phyloP scores from a whole-genome alignment of 805 yeast genomes.

The Metschnikowia reukaufii region DNA sequence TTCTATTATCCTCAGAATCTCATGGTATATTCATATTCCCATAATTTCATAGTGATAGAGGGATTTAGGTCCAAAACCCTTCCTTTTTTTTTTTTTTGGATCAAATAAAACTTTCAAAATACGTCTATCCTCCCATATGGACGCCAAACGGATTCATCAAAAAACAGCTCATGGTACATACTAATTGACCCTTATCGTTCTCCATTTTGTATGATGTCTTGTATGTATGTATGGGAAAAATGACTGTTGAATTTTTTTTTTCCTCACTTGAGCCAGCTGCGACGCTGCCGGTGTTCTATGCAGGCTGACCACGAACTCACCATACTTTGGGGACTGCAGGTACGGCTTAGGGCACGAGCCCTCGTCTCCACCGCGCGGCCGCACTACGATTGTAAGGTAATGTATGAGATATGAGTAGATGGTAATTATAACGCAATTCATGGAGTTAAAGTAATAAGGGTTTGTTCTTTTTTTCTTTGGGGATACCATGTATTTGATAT shows the following conservation, averaged over 20 bases:
- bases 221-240: conserved; percentile 11
- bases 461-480: too few relatives aligned
- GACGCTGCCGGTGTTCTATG: conserved; percentile 10
- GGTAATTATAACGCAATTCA: too few relatives aligned
- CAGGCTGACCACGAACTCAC: conserved; percentile 4
- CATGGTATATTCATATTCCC: too few relatives aligned
- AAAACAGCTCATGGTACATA: conserved; percentile 49
- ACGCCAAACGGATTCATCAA: not conserved
- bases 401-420: too few relatives aligned
- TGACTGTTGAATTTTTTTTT: conserved; percentile 19
- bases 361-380: not conserved
- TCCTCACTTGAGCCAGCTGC: conserved; percentile 10
- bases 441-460: too few relatives aligned
- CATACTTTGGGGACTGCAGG: conserved; percentile 1
- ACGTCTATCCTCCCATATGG: not conserved
- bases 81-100: too few relatives aligned
- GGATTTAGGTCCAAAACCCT: too few relatives aligned
- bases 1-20: too few relatives aligned
- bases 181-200: conserved; percentile 99
- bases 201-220: conserved; percentile 71
- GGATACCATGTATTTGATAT: too few relatives aligned
- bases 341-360: conserved; percentile 17
- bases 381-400: too few relatives aligned
- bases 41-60: too few relatives aligned
- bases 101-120: too few relatives aligned